A percentile compares a stretch with the other conserved stretches of the same genome.
phyloP scores from a whole-genome alignment of 2,329 filamentous ascomycete species.

The Verticillium zaregamsianum region DNA sequence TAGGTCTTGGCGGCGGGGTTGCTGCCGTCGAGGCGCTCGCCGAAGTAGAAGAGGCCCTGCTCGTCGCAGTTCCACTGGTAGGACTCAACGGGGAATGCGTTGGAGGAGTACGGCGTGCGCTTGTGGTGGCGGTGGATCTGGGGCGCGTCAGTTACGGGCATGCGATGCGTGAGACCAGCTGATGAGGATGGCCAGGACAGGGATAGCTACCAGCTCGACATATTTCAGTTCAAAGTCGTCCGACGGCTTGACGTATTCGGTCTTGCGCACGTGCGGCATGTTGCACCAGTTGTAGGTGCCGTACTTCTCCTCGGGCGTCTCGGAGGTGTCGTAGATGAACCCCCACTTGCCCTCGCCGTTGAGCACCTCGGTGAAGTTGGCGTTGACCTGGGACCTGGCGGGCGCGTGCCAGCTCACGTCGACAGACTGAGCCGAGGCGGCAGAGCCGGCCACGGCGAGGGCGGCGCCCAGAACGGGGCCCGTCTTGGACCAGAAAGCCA shows the following conservation, averaged over 20 bases:
- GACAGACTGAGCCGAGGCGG: conserved; percentile 13
- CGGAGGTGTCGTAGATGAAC: conserved; percentile 68
- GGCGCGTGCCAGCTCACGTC: conserved; percentile 58
- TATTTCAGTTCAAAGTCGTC: conserved; percentile 63
- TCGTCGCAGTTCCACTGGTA: conserved; percentile 72
- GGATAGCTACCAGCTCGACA: conserved; percentile 63
- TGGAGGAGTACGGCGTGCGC: conserved; percentile 73
- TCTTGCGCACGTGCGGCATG: conserved; percentile 74
- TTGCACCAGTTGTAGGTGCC: conserved; percentile 79
- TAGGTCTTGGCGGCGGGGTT: conserved; percentile 48
- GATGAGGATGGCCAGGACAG: not conserved
- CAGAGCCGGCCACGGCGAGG: conserved; percentile 5
- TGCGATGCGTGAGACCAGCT: no score
- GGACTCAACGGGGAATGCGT: conserved; percentile 70
- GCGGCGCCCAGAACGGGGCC: conserved; percentile 8
- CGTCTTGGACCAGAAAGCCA: conserved; percentile 7
- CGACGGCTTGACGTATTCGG: conserved; percentile 56
- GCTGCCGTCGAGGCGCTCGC: conserved; percentile 49
- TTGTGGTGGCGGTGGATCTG: conserved; percentile 82
- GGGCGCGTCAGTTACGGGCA: not conserved
- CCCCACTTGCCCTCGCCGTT: conserved; percentile 62
- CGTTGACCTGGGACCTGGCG: conserved; percentile 50
- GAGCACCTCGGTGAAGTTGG: conserved; percentile 51
- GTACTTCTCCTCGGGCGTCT: conserved; percentile 50
- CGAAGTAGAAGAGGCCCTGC: conserved; percentile 66